Evolutionary conservation across 2,329 filamentous ascomycete genomes (phyloP).

Genomic region (Raffaelea ambrosiae): DNA sequence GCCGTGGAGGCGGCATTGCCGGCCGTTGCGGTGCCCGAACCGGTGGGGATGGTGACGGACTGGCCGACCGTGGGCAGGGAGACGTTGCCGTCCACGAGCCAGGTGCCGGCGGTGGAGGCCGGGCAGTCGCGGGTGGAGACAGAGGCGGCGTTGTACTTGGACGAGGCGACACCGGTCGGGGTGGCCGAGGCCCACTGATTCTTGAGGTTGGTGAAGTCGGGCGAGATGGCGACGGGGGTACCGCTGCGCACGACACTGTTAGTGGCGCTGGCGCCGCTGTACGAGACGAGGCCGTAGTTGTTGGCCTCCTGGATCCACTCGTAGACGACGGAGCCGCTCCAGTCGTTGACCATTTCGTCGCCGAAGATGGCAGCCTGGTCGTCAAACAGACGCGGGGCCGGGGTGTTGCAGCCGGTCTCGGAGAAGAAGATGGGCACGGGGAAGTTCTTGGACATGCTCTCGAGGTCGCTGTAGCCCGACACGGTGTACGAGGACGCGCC

Average conservation of each 20-base stretch:
- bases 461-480: slow-evolving; percentile 63
- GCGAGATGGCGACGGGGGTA: slow-evolving; percentile 61
- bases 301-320: slow-evolving; percentile 86
- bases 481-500: slow-evolving; percentile 47
- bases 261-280: slow-evolving; percentile 50
- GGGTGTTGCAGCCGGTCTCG: slow-evolving; percentile 74
- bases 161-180: slow-evolving; percentile 58
- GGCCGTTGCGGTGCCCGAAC: neutral
- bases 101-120: slow-evolving; percentile 56
- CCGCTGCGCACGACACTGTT: slow-evolving; percentile 65
- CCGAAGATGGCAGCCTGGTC: slow-evolving; percentile 75
- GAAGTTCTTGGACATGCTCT: slow-evolving; percentile 59
- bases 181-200: slow-evolving; percentile 64
- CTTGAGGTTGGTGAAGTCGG: slow-evolving; percentile 73
- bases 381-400: slow-evolving; percentile 52
- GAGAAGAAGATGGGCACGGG: slow-evolving; percentile 85
- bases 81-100: slow-evolving; percentile 64
- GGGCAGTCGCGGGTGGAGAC: slow-evolving; percentile 63
- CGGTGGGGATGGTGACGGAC: slow-evolving; percentile 22
- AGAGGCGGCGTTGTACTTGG: slow-evolving; percentile 54
- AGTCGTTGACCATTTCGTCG: slow-evolving; percentile 57
- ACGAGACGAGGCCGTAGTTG: slow-evolving; percentile 72
- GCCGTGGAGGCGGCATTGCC: slow-evolving; percentile 4
- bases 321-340: slow-evolving; percentile 76
- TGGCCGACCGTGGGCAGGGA: slow-evolving; percentile 61